Percentiles rank a stretch among this genome's conserved stretches.
These are phyloP conservation scores for Maudiozyma humilis DNA, from an alignment of 1,139 yeast genomes.

Conservation along the genomic window DNA sequence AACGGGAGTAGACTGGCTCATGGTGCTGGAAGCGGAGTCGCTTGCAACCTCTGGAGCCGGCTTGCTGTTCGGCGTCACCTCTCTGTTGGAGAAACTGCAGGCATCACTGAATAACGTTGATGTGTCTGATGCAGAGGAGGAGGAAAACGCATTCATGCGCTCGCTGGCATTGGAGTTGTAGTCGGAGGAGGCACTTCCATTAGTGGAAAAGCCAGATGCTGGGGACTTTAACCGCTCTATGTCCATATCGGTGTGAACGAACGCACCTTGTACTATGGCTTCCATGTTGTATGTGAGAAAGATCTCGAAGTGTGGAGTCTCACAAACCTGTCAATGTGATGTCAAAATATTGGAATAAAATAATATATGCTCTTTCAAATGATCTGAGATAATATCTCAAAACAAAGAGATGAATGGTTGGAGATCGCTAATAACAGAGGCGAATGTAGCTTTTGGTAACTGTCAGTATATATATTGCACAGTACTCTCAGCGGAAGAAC, in stretches of 20 bases:
- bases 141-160: not conserved
- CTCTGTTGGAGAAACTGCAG: not conserved
- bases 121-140: slow-evolving; percentile 1
- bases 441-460: too few relatives aligned
- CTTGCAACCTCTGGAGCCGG: not conserved
- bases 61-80: not conserved
- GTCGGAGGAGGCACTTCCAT: not conserved
- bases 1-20: slow-evolving; percentile 29
- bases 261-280: not conserved
- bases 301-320: too few relatives aligned
- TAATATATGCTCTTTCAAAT: too few relatives aligned
- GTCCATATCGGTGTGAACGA: not conserved
- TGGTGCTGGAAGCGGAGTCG: not conserved
- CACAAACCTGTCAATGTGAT: too few relatives aligned
- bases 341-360: not conserved
- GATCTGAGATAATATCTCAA: too few relatives aligned
- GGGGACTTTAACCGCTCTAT: slow-evolving; percentile 11
- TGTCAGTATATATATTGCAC: too few relatives aligned
- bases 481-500: too few relatives aligned
- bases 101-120: slow-evolving; percentile 3
- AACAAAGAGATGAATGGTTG: too few relatives aligned
- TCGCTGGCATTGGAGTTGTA: not conserved
- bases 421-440: too few relatives aligned
- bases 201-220: not conserved
- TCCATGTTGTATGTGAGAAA: not conserved